Evolutionary conservation across 768 basidiomycete genomes (phyloP), one percentile per base, ranked within the genome.

Genomic region (Boletus rubroflammeus): DNA sequence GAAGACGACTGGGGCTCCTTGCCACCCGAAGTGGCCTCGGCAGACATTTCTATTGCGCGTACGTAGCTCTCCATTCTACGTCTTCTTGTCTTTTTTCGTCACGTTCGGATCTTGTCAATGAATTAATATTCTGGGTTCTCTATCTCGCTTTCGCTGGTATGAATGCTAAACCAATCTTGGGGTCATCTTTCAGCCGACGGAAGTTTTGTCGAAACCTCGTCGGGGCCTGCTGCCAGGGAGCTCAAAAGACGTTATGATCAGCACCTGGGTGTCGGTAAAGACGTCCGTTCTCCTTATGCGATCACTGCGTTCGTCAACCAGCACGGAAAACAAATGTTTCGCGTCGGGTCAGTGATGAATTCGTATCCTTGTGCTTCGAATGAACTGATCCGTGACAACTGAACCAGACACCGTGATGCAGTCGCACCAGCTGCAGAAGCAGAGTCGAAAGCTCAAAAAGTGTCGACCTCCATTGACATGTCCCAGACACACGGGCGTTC

Each of bases 231-330:
- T 28, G 90, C 90, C 13, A 81, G 82, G 38, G 88, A 88, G 61
- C 75, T 93, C 51, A 93, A 93, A 77, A 78, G 78, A 62, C 78
- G 81, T 28, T 89, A 86, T 63, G 91, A 93, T 67, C 80, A 83
- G 47, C 72, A 78, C 40, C 68, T 83, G 34, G 85, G 88, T 13
- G 86, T 92, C 29, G 79, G 81, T 19, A 78, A 79, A 62, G 76
- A 82, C 55, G 76, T 84, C 11, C 82, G 86, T 29, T 91, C 89
- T 13, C 90, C 90, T 3, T 93, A 85, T 65, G 83, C 83, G 36
- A 88, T 90, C 62, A 91, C 89, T n/a, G 84, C 85, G 8, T 84
- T 88, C 62, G 79, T 87, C 45, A 91, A 89, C 65, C 88, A 90
- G 65, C 83, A 88, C 70, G 90, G 90, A 50, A 84, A 83, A 62